Evolutionary conservation across 192 early-diverging fungal genomes (phyloP), one percentile per base, ranked within the genome.

Genomic region (Phycomyces blakesleeanus): DNA sequence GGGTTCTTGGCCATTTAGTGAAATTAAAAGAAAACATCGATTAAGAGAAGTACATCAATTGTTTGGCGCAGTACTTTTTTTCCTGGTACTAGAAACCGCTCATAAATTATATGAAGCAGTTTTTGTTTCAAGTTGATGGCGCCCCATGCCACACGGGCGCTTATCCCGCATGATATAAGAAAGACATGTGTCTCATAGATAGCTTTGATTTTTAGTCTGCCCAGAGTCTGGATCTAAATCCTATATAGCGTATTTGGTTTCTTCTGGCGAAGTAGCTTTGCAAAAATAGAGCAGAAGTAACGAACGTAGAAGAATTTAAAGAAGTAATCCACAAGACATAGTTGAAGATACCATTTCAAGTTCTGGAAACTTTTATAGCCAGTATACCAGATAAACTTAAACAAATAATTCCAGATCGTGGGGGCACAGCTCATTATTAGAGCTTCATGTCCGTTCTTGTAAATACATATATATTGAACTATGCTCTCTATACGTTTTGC

Each of bases 41-140:
- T 25, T 41, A 49, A 16, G 26, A 50, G 0, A 42, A 47, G 24
- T 60, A 60, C 26, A 47, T 60, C 8, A 21, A 50, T 3, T 49
- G 40, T 6, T n/a, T 50, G 14, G n/a, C 24, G 0, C 27, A 50
- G 4, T 1, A 60, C 1, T 60, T 60, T 60, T 20, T 49, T 49
- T 41, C 59, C 3, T 61, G 16, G 47, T 26, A 27, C 20, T 2
- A 51, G 18, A 21, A 50, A 51, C 15, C 29, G 10, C 25, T n/a
- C 24, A 8, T 5, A n/a, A 25, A 61, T 8, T 10, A 57, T 57
- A 44, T 10, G 15, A 49, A 29, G 37, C 25, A 61, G n/a, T 38
- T 50, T 39, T 34, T 61, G 12, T 61, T 61, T 14, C 59, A 61
- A 51, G 59, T 50, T 7, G 50, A 61, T 51, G 47, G 42, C 1